phyloP scores from a whole-genome alignment of 345 rosid species.

The Iberis pinnata region DNA sequence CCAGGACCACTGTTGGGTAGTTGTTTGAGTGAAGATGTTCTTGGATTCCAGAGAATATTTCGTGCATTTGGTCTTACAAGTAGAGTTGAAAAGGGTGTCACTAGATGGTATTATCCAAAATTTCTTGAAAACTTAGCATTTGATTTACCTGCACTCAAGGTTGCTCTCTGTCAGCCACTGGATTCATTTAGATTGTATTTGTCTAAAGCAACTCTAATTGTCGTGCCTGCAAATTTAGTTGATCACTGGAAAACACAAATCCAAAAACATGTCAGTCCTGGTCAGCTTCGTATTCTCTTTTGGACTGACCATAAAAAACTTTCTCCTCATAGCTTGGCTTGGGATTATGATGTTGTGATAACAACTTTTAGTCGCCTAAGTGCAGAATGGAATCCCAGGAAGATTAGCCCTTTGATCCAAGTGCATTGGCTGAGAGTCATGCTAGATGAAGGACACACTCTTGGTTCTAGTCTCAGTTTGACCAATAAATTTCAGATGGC shows the following conservation, averaged over 20 bases:
- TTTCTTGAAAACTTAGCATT: conserved; percentile 66
- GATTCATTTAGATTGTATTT: conserved; percentile 68
- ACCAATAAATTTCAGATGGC: conserved; percentile 97
- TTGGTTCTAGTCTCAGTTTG: conserved; percentile 86
- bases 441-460: conserved; percentile 97
- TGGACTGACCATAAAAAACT: conserved; percentile 61
- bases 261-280: conserved; percentile 64
- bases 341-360: conserved; percentile 93
- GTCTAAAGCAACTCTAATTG: conserved; percentile 82
- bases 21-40: conserved; percentile 38
- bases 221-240: conserved; percentile 87
- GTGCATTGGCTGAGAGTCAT: conserved; percentile 96
- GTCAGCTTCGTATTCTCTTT: conserved; percentile 64
- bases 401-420: conserved; percentile 79
- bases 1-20: conserved; percentile 49
- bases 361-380: conserved; percentile 91
- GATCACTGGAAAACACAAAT: conserved; percentile 94
- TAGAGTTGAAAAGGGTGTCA: conserved; percentile 53
- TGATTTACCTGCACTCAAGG: conserved; percentile 76
- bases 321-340: conserved; percentile 82
- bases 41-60: conserved; percentile 54
- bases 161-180: conserved; percentile 71
- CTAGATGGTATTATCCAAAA: conserved; percentile 72
- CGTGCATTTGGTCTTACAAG: conserved; percentile 70
- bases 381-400: conserved; percentile 79